Evolutionary conservation across 176 grass and related monocot species (phyloP), one percentile per base, ranked within the genome.

Genomic region (Oryza glaberrima): DNA sequence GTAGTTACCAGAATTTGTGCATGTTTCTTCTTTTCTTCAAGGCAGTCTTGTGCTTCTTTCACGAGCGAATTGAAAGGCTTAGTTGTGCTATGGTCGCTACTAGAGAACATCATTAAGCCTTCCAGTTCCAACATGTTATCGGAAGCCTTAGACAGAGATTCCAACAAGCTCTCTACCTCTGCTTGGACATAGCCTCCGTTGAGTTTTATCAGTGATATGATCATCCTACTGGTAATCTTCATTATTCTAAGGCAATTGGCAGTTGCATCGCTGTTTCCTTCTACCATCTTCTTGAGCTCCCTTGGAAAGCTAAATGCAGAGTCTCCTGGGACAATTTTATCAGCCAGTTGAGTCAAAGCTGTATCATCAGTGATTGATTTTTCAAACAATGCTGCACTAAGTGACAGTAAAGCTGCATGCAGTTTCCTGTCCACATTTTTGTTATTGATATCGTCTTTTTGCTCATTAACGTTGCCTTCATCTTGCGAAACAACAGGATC

Each of bases 131-230:
- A 76, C 30, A 76, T 76, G 1, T 20, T 14, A 2, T 76, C 12
- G 5, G 73, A 76, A 76, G 74, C 74, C 12, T 12, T 22, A 16
- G 74, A 60, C 74, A 76, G 74, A 60, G 74, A 76, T 14, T 38
- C 4, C 10, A 60, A 22, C 32, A 58, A 65, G n/a, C 63, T 65
- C 9, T 34, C 25, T 14, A 51, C 7, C 11, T 75, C 47, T 17
- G 9, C 20, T 34, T 32, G 4, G 45, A 0, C 12, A 13, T 19
- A 38, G 36, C 36, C 30, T 7, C 47, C 47, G 30, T 28, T 16
- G 13, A 16, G 25, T 32, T 34, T 75, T 48, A 34, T 51, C 45
- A 75, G 49, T 9, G 47, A 75, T 52, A 75, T 34, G 26, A 19
- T 48, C 72, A 75, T 75, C 47, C 3, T 34, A 15, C 6, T 32